These are phyloP conservation scores for Phytophthora brassicae DNA, from an alignment of 352 stramenopile genomes.

Conservation along the genomic window DNA sequence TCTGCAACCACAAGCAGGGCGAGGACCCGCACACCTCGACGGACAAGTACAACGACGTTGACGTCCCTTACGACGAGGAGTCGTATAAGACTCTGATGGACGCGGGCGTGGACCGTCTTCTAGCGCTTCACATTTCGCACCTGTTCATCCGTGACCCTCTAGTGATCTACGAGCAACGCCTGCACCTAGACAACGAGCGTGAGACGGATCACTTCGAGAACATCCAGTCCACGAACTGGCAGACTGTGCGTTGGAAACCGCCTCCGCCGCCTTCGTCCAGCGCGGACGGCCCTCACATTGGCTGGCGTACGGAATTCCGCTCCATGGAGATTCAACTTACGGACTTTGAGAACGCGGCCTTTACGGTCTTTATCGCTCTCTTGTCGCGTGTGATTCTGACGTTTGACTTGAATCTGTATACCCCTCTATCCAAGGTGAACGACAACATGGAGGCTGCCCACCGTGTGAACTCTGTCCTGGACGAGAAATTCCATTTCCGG, in stretches of 20 bases:
- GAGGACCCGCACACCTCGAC: slow-evolving; percentile 74
- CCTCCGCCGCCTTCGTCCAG: slow-evolving; percentile 79
- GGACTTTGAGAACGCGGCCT: slow-evolving; percentile 99
- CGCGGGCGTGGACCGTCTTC: slow-evolving; percentile 93
- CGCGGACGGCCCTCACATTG: slow-evolving; percentile 56
- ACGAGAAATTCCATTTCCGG: slow-evolving; percentile 98
- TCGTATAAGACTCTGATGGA: slow-evolving; percentile 91
- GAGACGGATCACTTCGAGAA: slow-evolving; percentile 98
- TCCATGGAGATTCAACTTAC: slow-evolving; percentile 99
- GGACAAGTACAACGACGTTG: slow-evolving; percentile 94
- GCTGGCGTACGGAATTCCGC: slow-evolving; percentile 93
- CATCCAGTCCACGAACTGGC: slow-evolving; percentile 99
- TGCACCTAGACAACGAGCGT: slow-evolving; percentile 80
- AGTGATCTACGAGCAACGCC: slow-evolving; percentile 92
- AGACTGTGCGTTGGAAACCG: slow-evolving; percentile 99
- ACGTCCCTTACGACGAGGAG: slow-evolving; percentile 93
- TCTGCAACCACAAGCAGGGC: slow-evolving; percentile 89
- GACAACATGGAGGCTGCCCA: slow-evolving; percentile 99
- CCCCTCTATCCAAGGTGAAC: slow-evolving; percentile 97
- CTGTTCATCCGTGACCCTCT: slow-evolving; percentile 99
- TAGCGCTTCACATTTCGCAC: slow-evolving; percentile 98
- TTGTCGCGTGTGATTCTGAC: slow-evolving; percentile 98
- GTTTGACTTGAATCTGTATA: slow-evolving; percentile 99
- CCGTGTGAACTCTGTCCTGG: slow-evolving; percentile 91
- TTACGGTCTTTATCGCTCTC: slow-evolving; percentile 98